Percentiles rank a stretch among this genome's conserved stretches.
Conservation (phyloP, 2,329 filamentous ascomycete species). For the Chalara sp. region DNA sequence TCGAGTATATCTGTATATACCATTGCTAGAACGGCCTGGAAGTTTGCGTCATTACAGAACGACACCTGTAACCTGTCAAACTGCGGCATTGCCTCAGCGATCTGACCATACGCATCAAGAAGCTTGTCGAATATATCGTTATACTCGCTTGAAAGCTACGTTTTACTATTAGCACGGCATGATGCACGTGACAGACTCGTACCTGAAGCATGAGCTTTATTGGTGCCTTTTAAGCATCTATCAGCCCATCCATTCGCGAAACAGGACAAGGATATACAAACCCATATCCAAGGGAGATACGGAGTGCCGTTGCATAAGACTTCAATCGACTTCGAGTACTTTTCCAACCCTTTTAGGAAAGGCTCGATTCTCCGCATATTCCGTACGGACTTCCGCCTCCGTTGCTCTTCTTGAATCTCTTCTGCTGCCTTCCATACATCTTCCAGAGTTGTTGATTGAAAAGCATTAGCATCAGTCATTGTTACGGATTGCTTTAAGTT, state of each 20-base stretch:
- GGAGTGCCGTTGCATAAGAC: conserved; percentile 40
- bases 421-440: conserved; percentile 30
- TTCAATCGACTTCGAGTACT: conserved; percentile 35
- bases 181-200: not conserved
- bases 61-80: no score
- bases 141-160: no score
- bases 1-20: no score
- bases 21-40: no score
- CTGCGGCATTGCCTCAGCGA: no score
- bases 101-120: no score
- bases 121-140: no score
- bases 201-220: conserved; percentile 7
- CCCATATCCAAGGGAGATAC: conserved; percentile 39
- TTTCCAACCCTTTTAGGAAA: conserved; percentile 33
- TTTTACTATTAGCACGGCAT: no score
- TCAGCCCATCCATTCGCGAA: not conserved
- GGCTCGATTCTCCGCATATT: conserved; percentile 38
- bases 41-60: no score
- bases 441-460: conserved; percentile 25
- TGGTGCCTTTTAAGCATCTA: conserved; percentile 4
- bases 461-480: not conserved
- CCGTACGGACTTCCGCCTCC: conserved; percentile 30
- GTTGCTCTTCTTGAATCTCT: conserved; percentile 34
- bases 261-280: not conserved
- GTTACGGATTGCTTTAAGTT: not conserved